Evolutionary conservation across 2,329 filamentous ascomycete species (phyloP), one percentile per base, ranked within the genome.

Genomic region (Thelonectria blattea): DNA sequence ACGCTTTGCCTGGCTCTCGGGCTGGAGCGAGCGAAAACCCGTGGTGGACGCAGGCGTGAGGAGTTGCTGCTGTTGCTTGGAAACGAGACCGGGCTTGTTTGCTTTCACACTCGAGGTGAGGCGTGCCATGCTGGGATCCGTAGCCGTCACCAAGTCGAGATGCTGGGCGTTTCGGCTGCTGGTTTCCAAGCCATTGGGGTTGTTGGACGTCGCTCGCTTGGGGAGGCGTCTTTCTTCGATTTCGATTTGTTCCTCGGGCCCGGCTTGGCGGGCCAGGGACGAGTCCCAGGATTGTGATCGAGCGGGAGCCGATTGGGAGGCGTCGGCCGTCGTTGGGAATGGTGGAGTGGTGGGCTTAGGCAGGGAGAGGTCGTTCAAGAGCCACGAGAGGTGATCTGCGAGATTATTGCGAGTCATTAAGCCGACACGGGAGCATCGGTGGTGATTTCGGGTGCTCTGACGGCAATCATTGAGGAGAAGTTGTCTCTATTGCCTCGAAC

Each of bases 371-470:
- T 84, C 82, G 68, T 78, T 78, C 68, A 85, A 71, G 70, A 87
- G 78, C 85, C 85, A 87, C 68, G 81, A 77, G 68, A 87, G 76
- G 72, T 87, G 83, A 71, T 84, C 80, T 68, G 75, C 73, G 61
- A 87, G 79, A 71, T 87, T 87, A 76, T 87, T 86, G 72, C 82
- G 83, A 78, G 85, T 87, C 85, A 87, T 87, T 78, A 82, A 83
- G 78, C 72, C 79, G 75, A 74, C 68, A 61, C 55, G 39, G 37
- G 52, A 53, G 48, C 65, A 60, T 65, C 68, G 65, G 64, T 64
- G 60, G 52, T 60, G 66, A 48, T 62, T 61, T 68, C 62, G 65
- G 59, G 52, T 65, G 30, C 56, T 61, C 59, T 61, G 61, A 34
- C 46, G 46, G 56, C 56, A 62, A 66, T 69, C 71, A 73, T 73